phyloP scores from a whole-genome alignment of 2,329 filamentous ascomycete species.

The Fusarium hostae region DNA sequence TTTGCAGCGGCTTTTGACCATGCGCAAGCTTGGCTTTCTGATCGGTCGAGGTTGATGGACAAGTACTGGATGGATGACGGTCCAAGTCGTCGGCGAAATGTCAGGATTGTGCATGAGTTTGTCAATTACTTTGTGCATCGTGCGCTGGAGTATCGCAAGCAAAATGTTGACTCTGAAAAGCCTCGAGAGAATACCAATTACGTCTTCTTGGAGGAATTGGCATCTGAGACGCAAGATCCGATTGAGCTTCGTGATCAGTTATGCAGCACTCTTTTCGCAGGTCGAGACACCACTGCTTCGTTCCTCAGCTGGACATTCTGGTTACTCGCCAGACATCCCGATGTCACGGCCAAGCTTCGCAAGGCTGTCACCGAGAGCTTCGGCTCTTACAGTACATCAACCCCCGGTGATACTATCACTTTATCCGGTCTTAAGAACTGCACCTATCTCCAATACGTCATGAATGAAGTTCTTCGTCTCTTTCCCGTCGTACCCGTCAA shows the following conservation, averaged over 20 bases:
- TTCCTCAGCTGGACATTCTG: not conserved
- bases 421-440: not conserved
- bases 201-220: not conserved
- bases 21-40: not conserved
- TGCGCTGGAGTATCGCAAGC: not conserved
- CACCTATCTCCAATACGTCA: not conserved
- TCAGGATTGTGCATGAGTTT: not conserved
- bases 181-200: not conserved
- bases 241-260: not conserved
- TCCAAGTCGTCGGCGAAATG: accelerated
- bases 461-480: not conserved
- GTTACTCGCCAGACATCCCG: not conserved
- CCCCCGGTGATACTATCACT: too few species aligned
- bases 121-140: not conserved
- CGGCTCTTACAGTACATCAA: too few species aligned
- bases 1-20: not conserved
- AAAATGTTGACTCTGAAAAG: too few species aligned
- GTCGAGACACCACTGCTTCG: not conserved
- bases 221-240: not conserved
- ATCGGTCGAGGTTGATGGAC: accelerated
- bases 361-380: not conserved
- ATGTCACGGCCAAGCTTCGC: not conserved
- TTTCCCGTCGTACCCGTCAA: slow-evolving; percentile 61
- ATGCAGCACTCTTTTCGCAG: not conserved
- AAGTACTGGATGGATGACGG: not conserved